These are phyloP conservation scores for Carex myosuroides DNA, from an alignment of 176 grass and related monocot genomes.

Conservation along the genomic window DNA sequence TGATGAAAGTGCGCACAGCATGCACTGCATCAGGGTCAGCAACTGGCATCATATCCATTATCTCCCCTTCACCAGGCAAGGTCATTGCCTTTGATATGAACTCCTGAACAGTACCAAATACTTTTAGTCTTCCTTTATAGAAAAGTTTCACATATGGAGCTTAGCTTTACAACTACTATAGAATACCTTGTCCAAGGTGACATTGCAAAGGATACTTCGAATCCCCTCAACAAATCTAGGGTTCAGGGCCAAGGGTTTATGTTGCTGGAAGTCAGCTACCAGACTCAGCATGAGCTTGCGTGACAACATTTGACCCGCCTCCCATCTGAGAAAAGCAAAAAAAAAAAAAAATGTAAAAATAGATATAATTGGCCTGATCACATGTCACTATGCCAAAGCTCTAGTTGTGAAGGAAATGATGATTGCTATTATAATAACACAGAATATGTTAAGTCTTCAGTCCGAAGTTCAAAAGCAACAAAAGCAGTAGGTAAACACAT, in stretches of 20 bases:
- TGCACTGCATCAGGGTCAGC: constrained; percentile 98
- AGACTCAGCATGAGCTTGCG: constrained; percentile 95
- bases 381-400: background rate
- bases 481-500: background rate
- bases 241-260: constrained; percentile 68
- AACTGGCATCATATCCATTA: constrained; percentile 98
- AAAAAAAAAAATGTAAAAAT: background rate
- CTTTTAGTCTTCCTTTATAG: background rate
- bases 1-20: constrained; percentile 83
- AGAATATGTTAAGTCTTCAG: background rate
- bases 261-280: constrained; percentile 81
- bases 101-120: constrained; percentile 45
- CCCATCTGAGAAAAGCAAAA: constrained; percentile 46
- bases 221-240: constrained; percentile 82
- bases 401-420: background rate
- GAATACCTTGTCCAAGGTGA: constrained; percentile 77
- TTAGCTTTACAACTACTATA: background rate
- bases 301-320: constrained; percentile 89
- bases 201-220: constrained; percentile 57
- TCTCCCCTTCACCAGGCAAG: constrained; percentile 94
- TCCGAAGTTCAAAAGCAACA: background rate
- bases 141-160: background rate
- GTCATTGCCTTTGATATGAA: constrained; percentile 96
- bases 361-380: background rate
- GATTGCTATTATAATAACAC: background rate